Base-by-base conservation (phyloP, 345 rosid genomes). In the Citrus australasica region DNA sequence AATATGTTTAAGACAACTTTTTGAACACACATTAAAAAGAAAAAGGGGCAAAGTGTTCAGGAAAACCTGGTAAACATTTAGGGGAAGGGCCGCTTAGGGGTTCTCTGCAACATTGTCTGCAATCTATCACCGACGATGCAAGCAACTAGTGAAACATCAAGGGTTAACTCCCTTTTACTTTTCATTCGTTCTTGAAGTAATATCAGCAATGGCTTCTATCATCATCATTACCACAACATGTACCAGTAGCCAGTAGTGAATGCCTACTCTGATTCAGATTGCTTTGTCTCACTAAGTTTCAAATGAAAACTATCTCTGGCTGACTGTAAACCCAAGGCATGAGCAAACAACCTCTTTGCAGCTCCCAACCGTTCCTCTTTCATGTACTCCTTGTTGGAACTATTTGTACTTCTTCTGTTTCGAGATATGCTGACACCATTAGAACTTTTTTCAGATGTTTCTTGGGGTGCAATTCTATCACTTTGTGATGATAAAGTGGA, bases 291-390 rank as follows among this genome's bases (percentile, higher is more conserved):
- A 35, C 69, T 59, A 33, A 72, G 56, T 79, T 78, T 89, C 10
- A 78, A 55, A 60, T 46, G 80, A 69, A 58, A 35, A 56, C 83
- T 84, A 74, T 84, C 83, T 77, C 69, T 86, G 55, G 78, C 56
- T 11, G 84, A 42, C 28, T 77, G 89, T 53, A 83, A 82, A 73
- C 95, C 95, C 77, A 91, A 71, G 46, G 92, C 95, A 76, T 88
- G 80, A 71, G 90, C 90, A 81, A 91, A 87, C 86, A 91, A 83
- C 84, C 95, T 84, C 87, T 82, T 89, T 76, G 93, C 92, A 56
- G 93, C 93, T 51, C 90, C 93, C 61, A 86, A 17, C 14, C 87
- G 93, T 78, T 88, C 87, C 58, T 75, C 86, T 75, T 83, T 89
- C 63, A 86, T 83, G 76, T 62, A 80, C 13, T 86, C 91, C 80